phyloP scores from a whole-genome alignment of 768 basidiomycete species.

The Naganishia kalamii region DNA sequence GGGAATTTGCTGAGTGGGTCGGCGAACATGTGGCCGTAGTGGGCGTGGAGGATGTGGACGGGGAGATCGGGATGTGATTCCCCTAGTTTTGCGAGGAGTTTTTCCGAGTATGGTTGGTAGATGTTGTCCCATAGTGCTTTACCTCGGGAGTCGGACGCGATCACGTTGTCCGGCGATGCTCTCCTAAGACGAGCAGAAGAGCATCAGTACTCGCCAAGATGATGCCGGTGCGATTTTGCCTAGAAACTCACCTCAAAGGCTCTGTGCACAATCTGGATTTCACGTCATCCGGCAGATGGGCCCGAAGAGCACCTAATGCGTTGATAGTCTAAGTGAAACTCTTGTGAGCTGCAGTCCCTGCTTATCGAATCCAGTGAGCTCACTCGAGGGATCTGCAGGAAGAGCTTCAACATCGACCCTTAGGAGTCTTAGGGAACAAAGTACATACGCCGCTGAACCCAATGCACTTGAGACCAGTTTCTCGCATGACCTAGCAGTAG shows the following conservation, averaged over 20 bases:
- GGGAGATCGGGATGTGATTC: constrained; percentile 91
- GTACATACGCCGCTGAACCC: constrained; percentile 54
- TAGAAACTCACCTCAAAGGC: constrained; percentile 57
- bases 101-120: constrained; percentile 81
- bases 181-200: constrained; percentile 22
- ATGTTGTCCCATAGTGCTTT: constrained; percentile 73
- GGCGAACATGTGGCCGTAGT: constrained; percentile 47
- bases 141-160: constrained; percentile 64
- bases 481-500: constrained; percentile 59
- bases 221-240: neutral
- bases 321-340: constrained; percentile 62
- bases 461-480: constrained; percentile 79
- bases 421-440: neutral
- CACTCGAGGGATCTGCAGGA: constrained; percentile 22
- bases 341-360: constrained; percentile 6
- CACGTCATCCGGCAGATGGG: constrained; percentile 74
- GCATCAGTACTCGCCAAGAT: neutral
- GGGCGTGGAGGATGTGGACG: constrained; percentile 48
- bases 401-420: neutral
- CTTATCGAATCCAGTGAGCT: neutral
- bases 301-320: constrained; percentile 67
- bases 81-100: constrained; percentile 78
- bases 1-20: constrained; percentile 35
- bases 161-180: constrained; percentile 52
- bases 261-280: constrained; percentile 61